Conservation (phyloP, 768 basidiomycete genomes). For the Dentipellis fragilis region DNA sequence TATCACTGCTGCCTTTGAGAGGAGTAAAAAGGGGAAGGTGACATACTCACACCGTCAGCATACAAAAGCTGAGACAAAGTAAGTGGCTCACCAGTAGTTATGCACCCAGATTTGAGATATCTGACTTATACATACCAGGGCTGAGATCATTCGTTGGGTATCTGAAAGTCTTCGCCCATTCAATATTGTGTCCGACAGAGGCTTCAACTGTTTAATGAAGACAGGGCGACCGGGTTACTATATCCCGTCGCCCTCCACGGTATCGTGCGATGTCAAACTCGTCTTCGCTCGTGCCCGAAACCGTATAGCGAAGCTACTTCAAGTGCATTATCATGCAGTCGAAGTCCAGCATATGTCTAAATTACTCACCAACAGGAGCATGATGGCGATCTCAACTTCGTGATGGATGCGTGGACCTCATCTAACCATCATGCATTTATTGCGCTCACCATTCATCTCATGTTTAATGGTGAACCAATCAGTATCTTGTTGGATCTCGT, state of each 20-base stretch:
- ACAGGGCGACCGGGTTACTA: constrained; percentile 22
- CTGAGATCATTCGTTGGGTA: background rate
- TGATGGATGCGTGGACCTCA: background rate
- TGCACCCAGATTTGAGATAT: too few relatives aligned
- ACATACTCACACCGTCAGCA: background rate
- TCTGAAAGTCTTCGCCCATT: background rate
- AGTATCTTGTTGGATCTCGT: background rate
- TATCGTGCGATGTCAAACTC: constrained; percentile 21
- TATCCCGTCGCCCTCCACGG: constrained; percentile 21
- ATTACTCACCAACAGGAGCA: background rate
- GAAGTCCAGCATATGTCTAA: background rate
- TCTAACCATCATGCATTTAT: background rate
- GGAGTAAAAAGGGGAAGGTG: background rate
- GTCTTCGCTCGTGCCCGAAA: constrained; percentile 16
- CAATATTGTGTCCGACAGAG: background rate
- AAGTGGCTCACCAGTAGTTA: background rate
- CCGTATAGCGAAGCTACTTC: constrained; percentile 15
- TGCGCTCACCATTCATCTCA: background rate
- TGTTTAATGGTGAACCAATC: background rate
- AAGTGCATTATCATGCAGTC: background rate
- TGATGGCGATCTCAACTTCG: background rate
- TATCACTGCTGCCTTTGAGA: background rate
- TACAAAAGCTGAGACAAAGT: background rate
- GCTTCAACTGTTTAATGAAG: constrained; percentile 4
- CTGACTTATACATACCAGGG: background rate